Percentiles rank a stretch among this genome's conserved stretches.
These are phyloP conservation scores for Prunus padus DNA, from an alignment of 306 rosid species.

Conservation along the genomic window DNA sequence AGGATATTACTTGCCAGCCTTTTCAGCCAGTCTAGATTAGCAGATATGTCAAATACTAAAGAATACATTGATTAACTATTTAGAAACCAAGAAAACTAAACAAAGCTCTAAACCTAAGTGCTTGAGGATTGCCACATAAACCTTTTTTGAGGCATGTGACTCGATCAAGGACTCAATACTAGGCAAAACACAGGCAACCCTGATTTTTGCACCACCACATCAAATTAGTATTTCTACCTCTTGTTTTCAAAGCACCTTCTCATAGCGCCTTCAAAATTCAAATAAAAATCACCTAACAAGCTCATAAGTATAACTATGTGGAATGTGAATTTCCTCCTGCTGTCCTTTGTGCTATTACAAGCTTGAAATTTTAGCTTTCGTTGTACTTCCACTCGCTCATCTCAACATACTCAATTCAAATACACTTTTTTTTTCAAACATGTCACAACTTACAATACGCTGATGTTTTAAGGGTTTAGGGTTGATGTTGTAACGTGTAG, in stretches of 20 bases:
- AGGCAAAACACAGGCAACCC: not conserved
- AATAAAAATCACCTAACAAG: not conserved
- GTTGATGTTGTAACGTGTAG: not conserved
- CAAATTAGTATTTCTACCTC: not conserved
- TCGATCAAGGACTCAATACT: not conserved
- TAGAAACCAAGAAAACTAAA: not conserved
- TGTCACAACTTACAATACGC: not conserved
- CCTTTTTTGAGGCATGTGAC: not conserved
- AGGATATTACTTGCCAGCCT: not conserved
- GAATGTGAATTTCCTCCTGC: too few species aligned
- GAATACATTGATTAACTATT: not conserved
- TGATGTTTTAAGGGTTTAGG: too few species aligned
- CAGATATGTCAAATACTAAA: not conserved
- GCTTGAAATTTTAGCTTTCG: not conserved
- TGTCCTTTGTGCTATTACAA: not conserved
- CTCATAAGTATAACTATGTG: too few species aligned
- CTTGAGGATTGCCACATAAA: not conserved
- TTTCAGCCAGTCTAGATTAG: not conserved
- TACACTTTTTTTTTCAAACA: not conserved
- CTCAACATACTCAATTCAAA: not conserved
- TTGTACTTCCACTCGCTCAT: not conserved
- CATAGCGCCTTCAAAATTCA: not conserved
- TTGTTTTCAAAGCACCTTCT: not conserved
- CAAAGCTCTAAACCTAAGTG: not conserved
- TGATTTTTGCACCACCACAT: not conserved